Evolutionary conservation across 2,329 filamentous ascomycete genomes (phyloP).

Genomic region (Cladorrhinum sp.): DNA sequence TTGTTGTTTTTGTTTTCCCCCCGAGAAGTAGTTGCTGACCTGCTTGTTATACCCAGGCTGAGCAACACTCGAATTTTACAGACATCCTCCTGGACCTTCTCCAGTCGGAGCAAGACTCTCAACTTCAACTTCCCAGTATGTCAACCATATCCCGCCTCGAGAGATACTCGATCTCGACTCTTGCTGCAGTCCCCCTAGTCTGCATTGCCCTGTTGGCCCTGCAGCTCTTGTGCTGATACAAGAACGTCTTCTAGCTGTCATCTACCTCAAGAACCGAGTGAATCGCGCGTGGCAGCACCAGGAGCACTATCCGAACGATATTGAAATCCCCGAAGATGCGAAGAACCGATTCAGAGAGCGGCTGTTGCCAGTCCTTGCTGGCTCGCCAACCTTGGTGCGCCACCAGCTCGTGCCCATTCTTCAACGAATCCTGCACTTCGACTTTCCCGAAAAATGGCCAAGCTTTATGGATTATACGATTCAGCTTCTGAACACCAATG

Average conservation of each 20-base stretch:
- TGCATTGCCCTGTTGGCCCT: slow-evolving; percentile 7
- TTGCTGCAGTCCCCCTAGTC: not conserved
- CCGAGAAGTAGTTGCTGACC: not conserved
- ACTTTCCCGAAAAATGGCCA: slow-evolving; percentile 94
- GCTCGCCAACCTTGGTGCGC: slow-evolving; percentile 76
- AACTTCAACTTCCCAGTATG: slow-evolving; percentile 85
- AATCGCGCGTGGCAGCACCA: slow-evolving; percentile 83
- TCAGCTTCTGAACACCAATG: slow-evolving; percentile 82
- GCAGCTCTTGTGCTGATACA: slow-evolving; percentile 14
- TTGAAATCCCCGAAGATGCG: slow-evolving; percentile 81
- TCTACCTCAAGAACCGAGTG: slow-evolving; percentile 97
- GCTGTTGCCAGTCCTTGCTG: slow-evolving; percentile 82
- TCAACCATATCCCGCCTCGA: slow-evolving; percentile 32
- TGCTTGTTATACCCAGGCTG: slow-evolving; percentile 59
- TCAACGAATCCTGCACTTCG: slow-evolving; percentile 92
- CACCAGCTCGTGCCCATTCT: slow-evolving; percentile 91
- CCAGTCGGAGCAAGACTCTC: slow-evolving; percentile 80
- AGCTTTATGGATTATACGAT: slow-evolving; percentile 90
- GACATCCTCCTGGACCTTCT: slow-evolving; percentile 88
- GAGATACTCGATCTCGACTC: not conserved
- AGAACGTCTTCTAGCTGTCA: slow-evolving; percentile 62
- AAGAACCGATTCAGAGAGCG: slow-evolving; percentile 84
- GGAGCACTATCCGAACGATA: slow-evolving; percentile 71
- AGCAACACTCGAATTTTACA: slow-evolving; percentile 85
- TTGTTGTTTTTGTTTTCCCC: slow-evolving; percentile 2